These are phyloP conservation scores for Penicillium sp. DNA, from an alignment of 2,329 filamentous ascomycete species.

Conservation along the genomic window DNA sequence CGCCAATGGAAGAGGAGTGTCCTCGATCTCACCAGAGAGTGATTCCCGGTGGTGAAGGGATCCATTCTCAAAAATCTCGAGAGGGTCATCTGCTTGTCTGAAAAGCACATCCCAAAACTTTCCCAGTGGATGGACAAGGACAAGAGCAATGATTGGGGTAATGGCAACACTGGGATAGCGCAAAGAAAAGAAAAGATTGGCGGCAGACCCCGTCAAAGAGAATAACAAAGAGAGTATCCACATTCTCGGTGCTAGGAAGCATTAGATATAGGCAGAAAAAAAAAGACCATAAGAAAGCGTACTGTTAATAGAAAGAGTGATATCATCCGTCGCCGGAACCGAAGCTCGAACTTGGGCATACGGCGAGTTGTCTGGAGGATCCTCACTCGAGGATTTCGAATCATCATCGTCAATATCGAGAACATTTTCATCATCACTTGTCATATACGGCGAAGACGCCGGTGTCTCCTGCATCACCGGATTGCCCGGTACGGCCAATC, in stretches of 20 bases:
- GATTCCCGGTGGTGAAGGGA: constrained; percentile 49
- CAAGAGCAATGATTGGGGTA: constrained; percentile 68
- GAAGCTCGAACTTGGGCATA: constrained; percentile 79
- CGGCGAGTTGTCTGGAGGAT: constrained; percentile 37
- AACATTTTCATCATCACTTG: constrained; percentile 21
- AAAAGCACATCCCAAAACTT: constrained; percentile 72
- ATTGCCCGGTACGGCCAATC: constrained; percentile 28
- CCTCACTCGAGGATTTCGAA: constrained; percentile 30
- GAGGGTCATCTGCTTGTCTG: constrained; percentile 58
- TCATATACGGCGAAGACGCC: constrained; percentile 21
- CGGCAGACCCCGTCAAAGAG: constrained; percentile 68
- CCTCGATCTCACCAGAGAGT: constrained; percentile 11
- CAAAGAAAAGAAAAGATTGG: constrained; percentile 73
- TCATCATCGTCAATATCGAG: constrained; percentile 35
- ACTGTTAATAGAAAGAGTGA: constrained; percentile 74
- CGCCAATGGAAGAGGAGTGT: constrained; percentile 21
- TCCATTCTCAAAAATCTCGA: constrained; percentile 59
- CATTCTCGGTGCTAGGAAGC: constrained; percentile 66
- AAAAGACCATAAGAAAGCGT: constrained; percentile 2
- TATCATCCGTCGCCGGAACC: constrained; percentile 72
- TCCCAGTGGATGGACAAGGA: constrained; percentile 77
- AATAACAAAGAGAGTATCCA: constrained; percentile 79
- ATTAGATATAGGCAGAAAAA: constrained; percentile 1
- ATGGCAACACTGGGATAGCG: constrained; percentile 89
- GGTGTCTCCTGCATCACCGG: constrained; percentile 23